Evolutionary conservation across 2,329 filamentous ascomycete species (phyloP).

Genomic region (Remersonia thermophila): DNA sequence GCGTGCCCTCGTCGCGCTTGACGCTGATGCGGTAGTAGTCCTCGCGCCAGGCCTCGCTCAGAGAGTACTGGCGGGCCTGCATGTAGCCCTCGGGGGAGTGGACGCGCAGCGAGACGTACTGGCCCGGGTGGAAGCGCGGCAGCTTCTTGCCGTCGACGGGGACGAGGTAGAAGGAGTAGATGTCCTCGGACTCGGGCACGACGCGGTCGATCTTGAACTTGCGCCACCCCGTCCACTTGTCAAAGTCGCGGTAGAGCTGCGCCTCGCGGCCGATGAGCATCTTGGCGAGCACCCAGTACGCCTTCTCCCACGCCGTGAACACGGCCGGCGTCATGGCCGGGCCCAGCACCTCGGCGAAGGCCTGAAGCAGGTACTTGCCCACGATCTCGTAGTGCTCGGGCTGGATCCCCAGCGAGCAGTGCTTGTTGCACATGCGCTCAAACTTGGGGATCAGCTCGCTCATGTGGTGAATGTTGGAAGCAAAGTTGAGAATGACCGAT

Average conservation of each 20-base stretch:
- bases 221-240: conserved; percentile 55
- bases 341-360: conserved; percentile 56
- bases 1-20: conserved; percentile 50
- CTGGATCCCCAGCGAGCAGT: conserved; percentile 55
- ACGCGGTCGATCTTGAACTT: conserved; percentile 54
- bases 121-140: conserved; percentile 54
- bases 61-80: conserved; percentile 61
- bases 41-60: conserved; percentile 50
- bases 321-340: conserved; percentile 52
- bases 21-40: conserved; percentile 59
- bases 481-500: conserved; percentile 55
- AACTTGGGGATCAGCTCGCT: conserved; percentile 41
- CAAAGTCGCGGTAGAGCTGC: conserved; percentile 47
- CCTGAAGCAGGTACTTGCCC: conserved; percentile 53
- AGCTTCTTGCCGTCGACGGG: conserved; percentile 50
- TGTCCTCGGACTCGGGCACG: conserved; percentile 52
- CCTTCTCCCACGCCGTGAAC: conserved; percentile 54
- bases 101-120: conserved; percentile 56
- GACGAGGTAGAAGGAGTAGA: conserved; percentile 58
- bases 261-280: conserved; percentile 57
- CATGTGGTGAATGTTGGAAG: conserved; percentile 54
- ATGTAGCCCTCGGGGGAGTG: conserved; percentile 44
- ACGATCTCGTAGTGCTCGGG: conserved; percentile 61
- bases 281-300: conserved; percentile 61
- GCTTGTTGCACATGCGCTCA: conserved; percentile 56